Base-by-base conservation (phyloP, 2,329 filamentous ascomycete species). In the Penicillium sp. region DNA sequence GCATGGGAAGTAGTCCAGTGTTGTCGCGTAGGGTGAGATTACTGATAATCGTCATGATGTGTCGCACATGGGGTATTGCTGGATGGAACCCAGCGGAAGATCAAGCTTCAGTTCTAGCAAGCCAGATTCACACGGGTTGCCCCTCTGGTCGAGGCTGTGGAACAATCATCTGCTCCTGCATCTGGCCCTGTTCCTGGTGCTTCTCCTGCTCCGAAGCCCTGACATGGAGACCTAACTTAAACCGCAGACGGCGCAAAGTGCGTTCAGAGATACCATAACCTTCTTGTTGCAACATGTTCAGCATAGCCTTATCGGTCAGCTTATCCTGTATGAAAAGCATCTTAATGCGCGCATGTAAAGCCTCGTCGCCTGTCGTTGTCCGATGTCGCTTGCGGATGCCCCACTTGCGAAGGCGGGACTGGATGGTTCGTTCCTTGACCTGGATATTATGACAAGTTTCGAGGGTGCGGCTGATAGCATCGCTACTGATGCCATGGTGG, bases 371-470 rank as follows among this genome's bases (percentile, higher is more conserved):
- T 25, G 65, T 67, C 9, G 65, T 67, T 25, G 63, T 67, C 19
- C 59, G 63, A 53, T 64, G 63, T 61, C 65, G 65, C 53, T 67
- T 67, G 52, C 65, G 65, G 36, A 67, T 64, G 41, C 65, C 65
- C 65, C 65, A 67, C 62, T 66, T 63, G 55, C 65, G 65, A 29
- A 67, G 62, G 21, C 65, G 63, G n/a, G 63, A 65, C 43, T 67
- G 65, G 47, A 67, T 66, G 31, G 65, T 66, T 31, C 65, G 57
- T 44, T 67, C 65, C 33, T 64, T 66, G 10, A 67, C 65, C 53
- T 66, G 65, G 39, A 67, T 66, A 50, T 65, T 65, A 59, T 66
- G 61, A 39, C 62, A 62, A 33, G 52, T 62, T 35, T 65, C 62
- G 12, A 67, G 60, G 8, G 60, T 61, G 48, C 60, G 63, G 41